These are phyloP conservation scores for Stephanodiscus triporus DNA, from an alignment of 108 stramenopile species.

Conservation along the genomic window DNA sequence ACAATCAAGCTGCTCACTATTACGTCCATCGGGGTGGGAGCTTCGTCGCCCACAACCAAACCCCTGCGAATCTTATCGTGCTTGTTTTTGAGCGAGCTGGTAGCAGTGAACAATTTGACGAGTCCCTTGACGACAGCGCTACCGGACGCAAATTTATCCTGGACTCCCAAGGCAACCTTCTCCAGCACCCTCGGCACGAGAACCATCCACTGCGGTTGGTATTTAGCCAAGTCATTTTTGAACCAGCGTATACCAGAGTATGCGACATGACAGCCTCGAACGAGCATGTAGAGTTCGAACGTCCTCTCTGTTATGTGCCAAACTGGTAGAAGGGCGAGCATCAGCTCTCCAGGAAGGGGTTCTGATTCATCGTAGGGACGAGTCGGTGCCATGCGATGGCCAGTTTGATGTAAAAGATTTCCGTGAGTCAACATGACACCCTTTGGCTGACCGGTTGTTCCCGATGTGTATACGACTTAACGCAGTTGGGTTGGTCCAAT, in stretches of 20 bases:
- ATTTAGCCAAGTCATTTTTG: slow-evolving; percentile 91
- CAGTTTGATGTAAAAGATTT: slow-evolving; percentile 89
- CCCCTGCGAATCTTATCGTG: slow-evolving; percentile 72
- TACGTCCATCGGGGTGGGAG: slow-evolving; percentile 52
- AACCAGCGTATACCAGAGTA: slow-evolving; percentile 91
- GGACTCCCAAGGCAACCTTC: slow-evolving; percentile 88
- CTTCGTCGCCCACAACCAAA: slow-evolving; percentile 70
- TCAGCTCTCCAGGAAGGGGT: slow-evolving; percentile 83
- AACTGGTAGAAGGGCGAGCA: slow-evolving; percentile 86
- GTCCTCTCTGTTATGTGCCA: slow-evolving; percentile 94
- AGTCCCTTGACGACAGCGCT: slow-evolving; percentile 72
- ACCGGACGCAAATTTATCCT: slow-evolving; percentile 87
- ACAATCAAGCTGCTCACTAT: slow-evolving; percentile 59
- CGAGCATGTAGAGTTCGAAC: slow-evolving; percentile 86
- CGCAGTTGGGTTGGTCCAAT: neutral
- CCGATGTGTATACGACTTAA: slow-evolving; percentile 90
- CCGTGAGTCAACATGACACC: slow-evolving; percentile 98
- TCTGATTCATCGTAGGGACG: slow-evolving; percentile 74
- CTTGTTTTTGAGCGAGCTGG: slow-evolving; percentile 55
- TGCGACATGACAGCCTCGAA: slow-evolving; percentile 84
- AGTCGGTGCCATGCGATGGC: slow-evolving; percentile 74
- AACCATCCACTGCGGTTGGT: slow-evolving; percentile 92
- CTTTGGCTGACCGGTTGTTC: slow-evolving; percentile 97
- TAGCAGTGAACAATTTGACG: slow-evolving; percentile 73
- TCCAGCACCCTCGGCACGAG: slow-evolving; percentile 93